Base-by-base conservation (phyloP, 192 early-diverging fungal genomes). In the Coemansia sp. region DNA sequence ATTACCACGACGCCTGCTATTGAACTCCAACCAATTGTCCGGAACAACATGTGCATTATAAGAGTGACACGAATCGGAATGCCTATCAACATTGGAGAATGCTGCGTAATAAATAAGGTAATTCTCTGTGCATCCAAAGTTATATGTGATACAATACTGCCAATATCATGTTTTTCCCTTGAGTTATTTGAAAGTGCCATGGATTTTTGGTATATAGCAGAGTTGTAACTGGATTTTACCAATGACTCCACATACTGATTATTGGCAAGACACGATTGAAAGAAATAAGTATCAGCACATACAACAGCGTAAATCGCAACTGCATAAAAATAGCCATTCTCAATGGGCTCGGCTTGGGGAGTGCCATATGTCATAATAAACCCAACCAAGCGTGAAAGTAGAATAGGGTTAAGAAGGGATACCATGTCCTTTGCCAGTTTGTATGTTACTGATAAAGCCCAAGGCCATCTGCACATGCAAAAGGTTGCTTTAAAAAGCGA, bases 1-100 rank as follows among this genome's bases (percentile, higher is more conserved):
- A 98, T 92, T 23, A 94, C 69, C 7, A 74, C 82, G 0, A 98
- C 87, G 58, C 95, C 95, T 49, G 91, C 94, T 83, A 91, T 91
- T 28, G 89, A 85, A 21, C 88, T 83, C 54, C 85, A 84, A 0
- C 94, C 90, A 69, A 98, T 86, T 4, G 92, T 91, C 30, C 85
- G 55, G 82, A 89, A 90, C 47, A 98, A 78, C 60, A 96, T 82
- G 50, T 85, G 86, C 14, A 96, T 76, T 2, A 90, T 88, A 28
- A 95, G 49, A 4, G 63, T 53, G 30, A 95, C 90, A 73, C 93
- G 92, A 54, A 93, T 83, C 1, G 92, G 90, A 10, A 88, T 88
- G n/a, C 85, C 85, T 88, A 87, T 90, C 7, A 85, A 49, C 53
- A 92, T 86, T 69, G 93, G 92, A 28, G 89, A 49, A 55, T 93